Conservation (phyloP, 768 basidiomycete species). For the Collybiopsis luxurians region DNA sequence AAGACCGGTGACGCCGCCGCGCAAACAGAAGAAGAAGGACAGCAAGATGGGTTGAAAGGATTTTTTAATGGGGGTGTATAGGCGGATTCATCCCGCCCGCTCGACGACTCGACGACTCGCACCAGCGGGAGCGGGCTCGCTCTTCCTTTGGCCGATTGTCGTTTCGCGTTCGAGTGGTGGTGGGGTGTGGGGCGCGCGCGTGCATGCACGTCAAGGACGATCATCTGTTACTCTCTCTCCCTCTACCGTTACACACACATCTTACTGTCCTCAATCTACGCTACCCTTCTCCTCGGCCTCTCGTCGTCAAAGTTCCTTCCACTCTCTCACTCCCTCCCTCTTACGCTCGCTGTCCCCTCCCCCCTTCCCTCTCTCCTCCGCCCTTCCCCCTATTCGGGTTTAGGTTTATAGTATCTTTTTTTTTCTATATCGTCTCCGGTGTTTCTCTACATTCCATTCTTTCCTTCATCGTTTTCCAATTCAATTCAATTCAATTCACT, state of each 20-base stretch:
- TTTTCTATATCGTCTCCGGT: not conserved
- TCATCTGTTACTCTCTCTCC: too few species aligned
- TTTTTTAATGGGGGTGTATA: too few species aligned
- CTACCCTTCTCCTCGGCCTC: not conserved
- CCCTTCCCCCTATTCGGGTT: not conserved
- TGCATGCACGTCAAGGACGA: too few species aligned
- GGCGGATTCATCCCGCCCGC: too few species aligned
- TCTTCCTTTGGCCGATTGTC: too few species aligned
- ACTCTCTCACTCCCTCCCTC: not conserved
- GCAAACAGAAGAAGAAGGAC: slow-evolving; percentile 97
- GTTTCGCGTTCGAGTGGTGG: too few species aligned
- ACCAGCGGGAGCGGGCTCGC: too few species aligned
- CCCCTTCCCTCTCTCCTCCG: not conserved
- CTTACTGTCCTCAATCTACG: too few species aligned
- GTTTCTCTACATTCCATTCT: not conserved
- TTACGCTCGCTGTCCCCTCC: not conserved
- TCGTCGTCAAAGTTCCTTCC: not conserved
- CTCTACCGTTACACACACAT: too few species aligned
- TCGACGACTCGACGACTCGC: too few species aligned
- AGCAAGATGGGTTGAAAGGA: slow-evolving; percentile 52
- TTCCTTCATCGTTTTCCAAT: not conserved
- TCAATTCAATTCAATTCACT: too few species aligned
- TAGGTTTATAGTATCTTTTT: slow-evolving; percentile 4
- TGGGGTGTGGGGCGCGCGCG: too few species aligned
- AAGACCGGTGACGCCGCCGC: slow-evolving; percentile 90